Conservation (phyloP, 1,139 yeast genomes). For the Geotrichum citri-aurantii region DNA sequence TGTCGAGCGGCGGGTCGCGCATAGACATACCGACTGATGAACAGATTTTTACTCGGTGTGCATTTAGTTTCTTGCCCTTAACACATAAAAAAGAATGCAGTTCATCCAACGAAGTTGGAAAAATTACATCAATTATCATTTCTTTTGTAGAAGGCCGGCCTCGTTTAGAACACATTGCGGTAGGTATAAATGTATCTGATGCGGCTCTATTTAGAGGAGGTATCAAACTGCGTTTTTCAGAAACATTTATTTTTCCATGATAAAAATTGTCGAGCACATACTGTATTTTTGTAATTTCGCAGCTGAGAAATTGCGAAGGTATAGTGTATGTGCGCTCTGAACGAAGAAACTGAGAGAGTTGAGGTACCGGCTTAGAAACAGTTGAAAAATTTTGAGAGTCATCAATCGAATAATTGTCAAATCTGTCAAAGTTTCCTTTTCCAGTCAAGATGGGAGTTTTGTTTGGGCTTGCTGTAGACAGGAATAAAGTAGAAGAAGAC, state of each 20-base stretch:
- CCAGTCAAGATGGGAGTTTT: background rate
- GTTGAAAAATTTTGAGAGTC: background rate
- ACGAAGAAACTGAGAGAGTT: background rate
- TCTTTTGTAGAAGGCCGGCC: constrained; percentile 18
- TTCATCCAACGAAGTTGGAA: constrained; percentile 14
- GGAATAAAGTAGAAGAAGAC: background rate
- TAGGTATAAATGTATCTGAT: background rate
- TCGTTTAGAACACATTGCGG: constrained; percentile 9
- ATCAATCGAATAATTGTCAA: background rate
- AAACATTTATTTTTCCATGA: background rate
- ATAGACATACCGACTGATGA: background rate
- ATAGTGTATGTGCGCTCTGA: background rate
- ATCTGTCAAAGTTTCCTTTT: background rate
- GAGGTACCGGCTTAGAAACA: background rate
- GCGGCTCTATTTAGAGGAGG: background rate
- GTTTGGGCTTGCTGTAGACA: background rate
- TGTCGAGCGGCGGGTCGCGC: background rate
- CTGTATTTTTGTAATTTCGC: background rate
- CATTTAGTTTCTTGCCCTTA: constrained; percentile 5
- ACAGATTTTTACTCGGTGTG: constrained; percentile 13
- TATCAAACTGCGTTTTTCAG: background rate
- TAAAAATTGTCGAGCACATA: background rate
- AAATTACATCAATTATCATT: constrained; percentile 16
- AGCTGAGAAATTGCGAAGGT: background rate
- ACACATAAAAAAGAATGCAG: constrained; percentile 11